Evolutionary conservation across 768 basidiomycete genomes (phyloP), one percentile per base, ranked within the genome.

Genomic region (Hericium erinaceus): DNA sequence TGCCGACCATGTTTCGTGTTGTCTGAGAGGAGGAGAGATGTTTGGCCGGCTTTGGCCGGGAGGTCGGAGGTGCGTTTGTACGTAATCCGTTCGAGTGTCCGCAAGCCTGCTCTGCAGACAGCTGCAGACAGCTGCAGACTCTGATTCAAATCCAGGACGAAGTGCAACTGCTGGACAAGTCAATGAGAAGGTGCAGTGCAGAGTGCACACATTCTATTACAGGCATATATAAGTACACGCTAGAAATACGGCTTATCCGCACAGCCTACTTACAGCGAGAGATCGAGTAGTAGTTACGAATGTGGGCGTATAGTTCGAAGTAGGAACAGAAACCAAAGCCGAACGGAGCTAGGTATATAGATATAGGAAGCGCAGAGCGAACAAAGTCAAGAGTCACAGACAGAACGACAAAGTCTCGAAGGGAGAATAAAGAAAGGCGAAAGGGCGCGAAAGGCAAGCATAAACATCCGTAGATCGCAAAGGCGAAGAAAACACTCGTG

Each of bases 1-100:
- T 69, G 48, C 89, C 92, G 64, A 87, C 81, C 84, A 85, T 89
- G 69, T 48, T 56, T n/a, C 55, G 33, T 56, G 59, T 55, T 39
- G 54, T 55, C 46, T 53, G 57, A 18, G 52, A 46, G 46, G 49
- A 57, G 33, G 40, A 37, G 26, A 33, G 11, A 6, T 64, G 61
- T 60, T 59, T 60, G 59, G 39, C 26, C 13, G 51, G 57, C 18
- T 64, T 60, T 64, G 54, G 33, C 39, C 33, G n/a, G 2, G 16
- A 39, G 26, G 28, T n/a, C 39, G 52, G 18, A 18, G 20, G n/a
- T 46, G n/a, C 44, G 9, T n/a, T 16, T 46, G 44, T 20, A 20
- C 44, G 44, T 46, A 20, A 46, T 46, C 33, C 33, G 33, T 10
- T 33, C 33, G 9, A 33, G 33, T 33, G 33, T 33, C 33, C 33